Base-by-base conservation (phyloP, 768 basidiomycete genomes). In the Pleurotus citrinopileatus region DNA sequence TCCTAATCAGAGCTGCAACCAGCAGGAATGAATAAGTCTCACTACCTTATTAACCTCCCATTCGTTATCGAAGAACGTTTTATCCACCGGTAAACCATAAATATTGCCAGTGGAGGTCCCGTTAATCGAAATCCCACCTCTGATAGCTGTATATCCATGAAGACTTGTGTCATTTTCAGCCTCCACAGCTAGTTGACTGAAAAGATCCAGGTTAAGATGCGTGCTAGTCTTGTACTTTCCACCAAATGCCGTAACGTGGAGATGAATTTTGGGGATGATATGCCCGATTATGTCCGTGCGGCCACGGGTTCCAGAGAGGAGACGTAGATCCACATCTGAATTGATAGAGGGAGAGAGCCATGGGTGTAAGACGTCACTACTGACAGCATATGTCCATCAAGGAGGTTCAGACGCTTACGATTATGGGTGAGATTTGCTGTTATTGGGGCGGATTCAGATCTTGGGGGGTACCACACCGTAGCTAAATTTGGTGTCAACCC, bases 191-290 rank as follows among this genome's bases (percentile, higher is more conserved):
- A 51, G 15, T 13, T 19, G 15, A 1, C 28, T 20, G 17, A 19
- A 51, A 28, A 51, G n/a, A 23, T 51, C 48, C 12, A 37, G 0
- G 3, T 37, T 20, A 19, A 51, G n/a, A 9, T 37, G 15, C 13
- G 27, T 26, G n/a, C 37, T 12, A 3, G 34, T 20, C 2, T 22
- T 8, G 9, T 28, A 51, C n/a, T 51, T 51, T 10, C 48, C 48
- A 20, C 22, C 29, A 15, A 51, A 51, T 4, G 48, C 48, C 15
- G 0, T 10, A n/a, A 51, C 48, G 0, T n/a, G 29, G 1, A 51
- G 48, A n/a, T 37, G 34, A 23, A 37, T 51, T n/a, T 51, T 51
- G 3, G 48, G 48, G 8, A 19, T 23, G n/a, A 51, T n/a, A 37
- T 51, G 48, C 3, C 32, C 22, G n/a, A 23, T 8, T 4, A 51